Evolutionary conservation across 2,329 filamentous ascomycete species (phyloP).

Genomic region (Trichothecium sympodiale): DNA sequence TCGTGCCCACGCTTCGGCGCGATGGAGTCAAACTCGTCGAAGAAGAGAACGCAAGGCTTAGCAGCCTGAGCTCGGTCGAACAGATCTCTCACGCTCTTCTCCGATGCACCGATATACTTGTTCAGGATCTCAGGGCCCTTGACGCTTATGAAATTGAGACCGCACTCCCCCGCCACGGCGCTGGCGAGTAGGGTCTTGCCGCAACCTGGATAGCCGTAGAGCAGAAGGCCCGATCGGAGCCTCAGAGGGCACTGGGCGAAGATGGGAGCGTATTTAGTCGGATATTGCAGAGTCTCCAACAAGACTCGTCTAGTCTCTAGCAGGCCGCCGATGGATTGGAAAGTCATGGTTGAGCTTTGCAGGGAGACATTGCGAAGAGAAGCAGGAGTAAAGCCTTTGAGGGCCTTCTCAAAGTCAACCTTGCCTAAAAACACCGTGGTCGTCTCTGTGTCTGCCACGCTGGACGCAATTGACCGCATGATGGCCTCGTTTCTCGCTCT

Average conservation of each 20-base stretch:
- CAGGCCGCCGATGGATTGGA: constrained; percentile 83
- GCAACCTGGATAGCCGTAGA: constrained; percentile 93
- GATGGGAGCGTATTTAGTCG: constrained; percentile 94
- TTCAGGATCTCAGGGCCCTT: constrained; percentile 98
- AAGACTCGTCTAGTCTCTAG: constrained; percentile 80
- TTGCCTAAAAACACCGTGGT: constrained; percentile 51
- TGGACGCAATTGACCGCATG: constrained; percentile 61
- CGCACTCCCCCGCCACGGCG: constrained; percentile 94
- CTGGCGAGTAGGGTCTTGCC: constrained; percentile 94
- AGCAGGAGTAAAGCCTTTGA: constrained; percentile 89
- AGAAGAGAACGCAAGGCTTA: constrained; percentile 89
- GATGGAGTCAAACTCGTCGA: constrained; percentile 97
- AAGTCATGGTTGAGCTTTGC: constrained; percentile 86
- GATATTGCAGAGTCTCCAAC: constrained; percentile 90
- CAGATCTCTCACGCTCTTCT: constrained; percentile 90
- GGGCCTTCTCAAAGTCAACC: constrained; percentile 70
- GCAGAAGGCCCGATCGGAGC: constrained; percentile 80
- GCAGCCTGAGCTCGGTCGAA: constrained; percentile 90
- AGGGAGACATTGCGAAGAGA: constrained; percentile 90
- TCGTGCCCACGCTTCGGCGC: constrained; percentile 96
- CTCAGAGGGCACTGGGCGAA: constrained; percentile 92
- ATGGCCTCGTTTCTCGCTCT: constrained; percentile 86
- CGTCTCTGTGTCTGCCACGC: constrained; percentile 32
- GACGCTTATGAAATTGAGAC: constrained; percentile 95
- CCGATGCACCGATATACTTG: constrained; percentile 96